Evolutionary conservation across 352 stramenopile species (phyloP), one percentile per base, ranked within the genome.

Genomic region (Phytophthora meadii): DNA sequence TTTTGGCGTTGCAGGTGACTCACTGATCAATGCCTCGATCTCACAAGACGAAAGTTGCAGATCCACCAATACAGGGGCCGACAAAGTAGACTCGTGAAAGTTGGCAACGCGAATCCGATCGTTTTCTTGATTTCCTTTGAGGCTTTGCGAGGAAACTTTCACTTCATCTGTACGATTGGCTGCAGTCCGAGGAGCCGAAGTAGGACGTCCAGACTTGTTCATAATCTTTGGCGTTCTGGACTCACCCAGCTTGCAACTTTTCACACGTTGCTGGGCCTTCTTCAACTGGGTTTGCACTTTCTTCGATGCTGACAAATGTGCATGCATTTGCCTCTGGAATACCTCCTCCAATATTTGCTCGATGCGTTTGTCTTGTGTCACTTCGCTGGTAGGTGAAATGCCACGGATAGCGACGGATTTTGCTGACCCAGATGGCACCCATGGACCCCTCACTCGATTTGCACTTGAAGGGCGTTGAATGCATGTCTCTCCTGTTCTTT

Each of bases 361-460:
- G 27, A 68, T 48, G 2, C 52, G 58, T 48, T 68, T 44, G 36
- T 59, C 58, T 63, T 59, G 52, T 44, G 58, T 19, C 12, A 57
- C 5, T 37, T 55, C 52, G 28, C 19, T 44, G n/a, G 22, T 46
- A 34, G 30, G 32, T 0, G 41, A 25, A 22, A 61, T 53, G 3
- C 39, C 59, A 47, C 58, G 34, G 9, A 59, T 55, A 39, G 17
- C 54, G 4, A 54, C 14, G 10, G 61, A 69, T 17, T 39, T 66
- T 2, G 53, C 19, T 32, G 50, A 70, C 22, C 53, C 44, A 1
- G 61, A 51, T 15, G 54, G 48, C 41, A 61, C 24, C 48, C 54
- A 70, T 37, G 61, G 55, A 5, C 44, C 42, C 27, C 55, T 59
- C 6, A 41, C 15, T 48, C 36, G 49, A 34, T 54, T 30, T 22